Percentiles rank a stretch among this genome's conserved stretches.
Conservation (phyloP, 2,329 filamentous ascomycete genomes). For the Colletotrichum limetticola region DNA sequence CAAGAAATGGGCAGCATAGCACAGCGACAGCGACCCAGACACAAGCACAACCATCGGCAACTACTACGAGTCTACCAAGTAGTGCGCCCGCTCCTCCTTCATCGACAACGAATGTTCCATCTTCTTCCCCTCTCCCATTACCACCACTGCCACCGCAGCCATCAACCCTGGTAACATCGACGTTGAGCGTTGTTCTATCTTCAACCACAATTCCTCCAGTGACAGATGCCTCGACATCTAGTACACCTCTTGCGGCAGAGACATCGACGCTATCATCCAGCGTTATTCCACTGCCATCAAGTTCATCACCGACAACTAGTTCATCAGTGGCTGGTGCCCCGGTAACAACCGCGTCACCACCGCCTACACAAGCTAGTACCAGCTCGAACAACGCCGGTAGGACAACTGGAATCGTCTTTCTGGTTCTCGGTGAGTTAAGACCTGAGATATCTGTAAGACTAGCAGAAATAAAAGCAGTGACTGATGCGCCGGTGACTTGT, state of each 20-base stretch:
- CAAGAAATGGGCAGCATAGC: not conserved
- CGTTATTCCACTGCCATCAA: not conserved
- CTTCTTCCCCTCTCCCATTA: not conserved
- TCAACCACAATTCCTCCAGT: not conserved
- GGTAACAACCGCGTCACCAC: not conserved
- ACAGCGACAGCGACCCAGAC: not conserved
- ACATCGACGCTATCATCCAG: not conserved
- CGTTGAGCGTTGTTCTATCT: not conserved
- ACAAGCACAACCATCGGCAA: not conserved
- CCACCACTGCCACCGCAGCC: not conserved
- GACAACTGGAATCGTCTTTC: conserved; percentile 4
- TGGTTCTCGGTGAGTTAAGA: conserved; percentile 4
- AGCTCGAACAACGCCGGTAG: conserved; percentile 2
- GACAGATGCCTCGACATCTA: not conserved
- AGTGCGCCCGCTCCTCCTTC: not conserved
- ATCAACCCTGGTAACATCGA: not conserved
- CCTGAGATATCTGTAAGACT: no score
- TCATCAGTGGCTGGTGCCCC: not conserved
- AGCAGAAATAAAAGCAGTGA: no score
- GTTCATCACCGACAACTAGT: not conserved
- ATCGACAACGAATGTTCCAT: not conserved
- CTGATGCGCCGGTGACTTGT: not conserved
- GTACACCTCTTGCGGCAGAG: not conserved
- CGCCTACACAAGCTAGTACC: not conserved
- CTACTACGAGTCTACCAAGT: not conserved